These are phyloP conservation scores for Sindora glabra DNA, from an alignment of 306 rosid species.

Conservation along the genomic window DNA sequence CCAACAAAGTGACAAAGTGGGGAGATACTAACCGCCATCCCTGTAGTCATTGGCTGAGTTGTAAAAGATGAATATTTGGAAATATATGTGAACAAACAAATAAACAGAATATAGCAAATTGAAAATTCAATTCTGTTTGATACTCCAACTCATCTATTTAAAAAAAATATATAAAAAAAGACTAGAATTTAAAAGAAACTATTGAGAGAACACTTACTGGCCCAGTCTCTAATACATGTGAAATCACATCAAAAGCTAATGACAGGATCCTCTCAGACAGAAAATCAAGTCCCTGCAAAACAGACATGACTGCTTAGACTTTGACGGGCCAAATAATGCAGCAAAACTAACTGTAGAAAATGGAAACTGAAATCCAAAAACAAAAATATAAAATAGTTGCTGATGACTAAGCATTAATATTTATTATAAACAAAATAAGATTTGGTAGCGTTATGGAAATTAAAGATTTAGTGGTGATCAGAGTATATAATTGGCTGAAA, in stretches of 20 bases:
- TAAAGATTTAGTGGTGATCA: neutral
- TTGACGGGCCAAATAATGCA: constrained; percentile 7
- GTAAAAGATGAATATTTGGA: neutral
- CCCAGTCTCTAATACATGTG: constrained; percentile 81
- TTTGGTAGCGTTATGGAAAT: neutral
- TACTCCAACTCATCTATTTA: too few relatives aligned
- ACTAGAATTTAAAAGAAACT: constrained; percentile 3
- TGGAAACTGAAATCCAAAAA: constrained; percentile 7
- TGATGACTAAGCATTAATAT: neutral
- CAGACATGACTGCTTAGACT: constrained; percentile 19
- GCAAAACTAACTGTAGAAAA: constrained; percentile 1
- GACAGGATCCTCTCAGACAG: constrained; percentile 70
- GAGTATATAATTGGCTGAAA: constrained; percentile 1
- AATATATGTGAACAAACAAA: neutral
- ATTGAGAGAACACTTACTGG: constrained; percentile 43
- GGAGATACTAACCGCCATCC: constrained; percentile 94
- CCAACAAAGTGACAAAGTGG: constrained; percentile 62
- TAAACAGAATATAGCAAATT: neutral
- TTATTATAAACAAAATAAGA: neutral
- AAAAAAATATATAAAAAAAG: too few relatives aligned
- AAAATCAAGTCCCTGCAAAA: constrained; percentile 62
- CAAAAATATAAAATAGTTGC: neutral
- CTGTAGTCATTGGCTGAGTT: constrained; percentile 32
- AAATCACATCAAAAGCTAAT: constrained; percentile 69
- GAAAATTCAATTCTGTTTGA: too few relatives aligned